Percentiles rank a stretch among this genome's conserved stretches.
Conservation (phyloP, 352 stramenopile species). For the Thraustochytrium sp. region DNA sequence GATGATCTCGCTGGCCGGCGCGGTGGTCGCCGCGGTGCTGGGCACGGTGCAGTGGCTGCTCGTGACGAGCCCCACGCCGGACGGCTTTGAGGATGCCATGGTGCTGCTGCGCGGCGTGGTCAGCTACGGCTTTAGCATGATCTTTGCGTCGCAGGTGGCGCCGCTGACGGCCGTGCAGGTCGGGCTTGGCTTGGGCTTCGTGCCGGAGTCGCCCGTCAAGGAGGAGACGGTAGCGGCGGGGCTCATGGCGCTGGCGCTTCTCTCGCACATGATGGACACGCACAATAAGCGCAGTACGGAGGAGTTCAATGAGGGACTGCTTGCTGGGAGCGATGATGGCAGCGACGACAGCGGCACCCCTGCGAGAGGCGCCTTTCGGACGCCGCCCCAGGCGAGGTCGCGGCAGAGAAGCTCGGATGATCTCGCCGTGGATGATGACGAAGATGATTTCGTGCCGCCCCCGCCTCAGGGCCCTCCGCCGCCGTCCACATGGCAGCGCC, state of each 20-base stretch:
- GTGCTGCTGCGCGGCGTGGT: not conserved
- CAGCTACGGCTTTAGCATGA: not conserved
- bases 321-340: not conserved
- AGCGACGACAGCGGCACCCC: too few relatives aligned
- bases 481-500: too few relatives aligned
- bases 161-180: not conserved
- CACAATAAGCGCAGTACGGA: not conserved
- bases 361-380: too few relatives aligned
- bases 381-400: too few relatives aligned
- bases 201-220: not conserved
- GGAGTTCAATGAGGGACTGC: not conserved
- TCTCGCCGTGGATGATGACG: too few relatives aligned
- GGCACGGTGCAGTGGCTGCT: not conserved
- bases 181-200: not conserved
- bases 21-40: not conserved
- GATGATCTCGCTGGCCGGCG: not conserved
- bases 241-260: not conserved
- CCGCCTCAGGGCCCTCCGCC: too few relatives aligned
- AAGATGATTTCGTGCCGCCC: too few relatives aligned
- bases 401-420: too few relatives aligned
- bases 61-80: constrained; percentile 27
- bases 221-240: not conserved
- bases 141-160: not conserved
- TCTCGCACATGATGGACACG: too few relatives aligned
- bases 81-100: constrained; percentile 44